Base-by-base conservation (phyloP, 345 rosid genomes). In the Heritiera littoralis region DNA sequence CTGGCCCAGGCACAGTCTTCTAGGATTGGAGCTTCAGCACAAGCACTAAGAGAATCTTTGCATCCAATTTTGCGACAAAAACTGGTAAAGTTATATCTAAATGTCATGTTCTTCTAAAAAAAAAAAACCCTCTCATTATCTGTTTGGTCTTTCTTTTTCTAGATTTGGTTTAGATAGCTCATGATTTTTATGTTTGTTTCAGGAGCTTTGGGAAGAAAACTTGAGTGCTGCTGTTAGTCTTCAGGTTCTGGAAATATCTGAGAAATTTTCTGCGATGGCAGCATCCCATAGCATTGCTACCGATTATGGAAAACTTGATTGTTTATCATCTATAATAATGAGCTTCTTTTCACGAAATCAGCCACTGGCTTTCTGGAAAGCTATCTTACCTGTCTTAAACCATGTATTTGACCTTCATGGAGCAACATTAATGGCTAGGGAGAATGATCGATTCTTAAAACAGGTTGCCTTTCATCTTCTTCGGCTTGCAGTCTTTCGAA, bases 171-270 rank as follows among this genome's bases (percentile, higher is more conserved):
- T 35, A n/a, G 74, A 80, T 72, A 46, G 75, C 77, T 84, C 80
- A 80, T 75, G 74, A 35, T 61, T 77, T 75, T 56, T 15, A 45
- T 55, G 40, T 84, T 81, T 58, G 43, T 84, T 87, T 69, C 89
- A 96, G 99, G 99, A 96, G 85, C 98, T 94, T 49, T 96, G 99
- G 99, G 99, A 96, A 89, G 99, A 96, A 90, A 96, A 94, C 82
- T 88, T 96, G 86, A 96, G 97, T 81, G 94, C 98, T 77, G 89
- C 98, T 82, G 97, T 96, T 78, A 91, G 97, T 86, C 99, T 92
- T 84, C 97, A 96, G 91, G 94, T 96, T 90, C 81, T 96, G 88
- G 99, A 96, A 86, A 91, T 94, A 83, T 81, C 92, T 74, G 95
- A 89, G 73, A 96, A 94, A 20, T 94, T 96, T 86, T 94, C 97